Evolutionary conservation across 106 monocot species (phyloP), one percentile per base, ranked within the genome.

Genomic region (Dendrobium huoshanense): DNA sequence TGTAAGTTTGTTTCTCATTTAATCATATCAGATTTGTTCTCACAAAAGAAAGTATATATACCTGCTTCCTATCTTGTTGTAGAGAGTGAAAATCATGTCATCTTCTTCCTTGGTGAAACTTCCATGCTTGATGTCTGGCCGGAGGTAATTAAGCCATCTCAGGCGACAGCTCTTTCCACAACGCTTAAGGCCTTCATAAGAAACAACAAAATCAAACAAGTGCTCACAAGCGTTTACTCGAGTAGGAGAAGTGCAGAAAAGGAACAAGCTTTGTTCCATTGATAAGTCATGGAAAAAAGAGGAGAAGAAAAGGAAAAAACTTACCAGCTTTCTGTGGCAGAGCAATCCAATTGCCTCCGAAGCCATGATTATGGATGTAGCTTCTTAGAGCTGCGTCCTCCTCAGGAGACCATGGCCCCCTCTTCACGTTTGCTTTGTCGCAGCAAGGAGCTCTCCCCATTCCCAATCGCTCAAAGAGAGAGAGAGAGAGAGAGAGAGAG

Each of bases 121-220:
- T 25, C 88, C 88, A 29, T 83, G 88, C 77, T 85, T 88, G 82
- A 88, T 85, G 73, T 80, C 80, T 15, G 88, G 88, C 78, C 88
- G 82, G 42, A 94, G 94, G 77, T 94, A 94, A 88, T 94, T 94
- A 75, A 94, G 89, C 94, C 94, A 94, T 40, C 87, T 27, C 31
- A 87, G 79, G 41, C 87, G 84, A 67, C 87, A 87, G 59, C 87
- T 87, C 82, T 87, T 87, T 40, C 87, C 87, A 25, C 86, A 87
- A 15, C 70, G 70, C 70, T 70, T 70, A 9, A 70, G 70, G 33
- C 70, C 70, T 70, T 70, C 31, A 70, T 11, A 15, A 70, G 31
- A 70, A 33, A 31, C 31, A 15, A 31, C 3, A 70, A 37, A 31
- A 15, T 70, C 33, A 37, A 37, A 5, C 70, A 37, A 4, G 0